Base-by-base conservation (phyloP, 805 yeast genomes). In the Lipomyces sp. region DNA sequence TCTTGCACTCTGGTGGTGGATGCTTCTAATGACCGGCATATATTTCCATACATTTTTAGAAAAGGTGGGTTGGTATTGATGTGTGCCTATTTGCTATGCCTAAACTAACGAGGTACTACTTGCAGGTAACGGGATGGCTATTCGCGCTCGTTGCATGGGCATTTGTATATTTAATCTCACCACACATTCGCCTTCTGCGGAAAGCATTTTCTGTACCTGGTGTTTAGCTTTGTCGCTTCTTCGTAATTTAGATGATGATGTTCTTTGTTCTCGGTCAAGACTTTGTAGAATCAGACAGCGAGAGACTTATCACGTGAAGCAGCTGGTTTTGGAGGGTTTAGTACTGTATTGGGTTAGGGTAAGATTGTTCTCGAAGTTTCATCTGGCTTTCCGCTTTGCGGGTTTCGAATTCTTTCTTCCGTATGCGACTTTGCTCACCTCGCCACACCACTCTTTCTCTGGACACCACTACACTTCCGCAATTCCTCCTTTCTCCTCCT, bases 21-120 rank as follows among this genome's bases (percentile, higher is more conserved):
- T 89, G 93, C 74, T 90, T 36, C 69, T 90, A 29, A 80, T 86
- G 75, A 91, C 98, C 1, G 77, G 85, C 51, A 74, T 85, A 14
- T 84, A 86, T 63, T 91, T 89, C 77, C 98, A 93, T 68, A 81
- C 93, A 0, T 66, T 85, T 24, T 55, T 69, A 3, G 98, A 90
- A 64, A 89, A 88, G 54, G 54, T 60, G 35, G 4, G 48, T 18
- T 22, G 8, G 13, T n/a, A 10, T 8, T 26, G 18, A 16, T 36
- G 3, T 24, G 16, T 33, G 13, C 13, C 23, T 35, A 26, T 26
- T 19, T 10, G 11, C 23, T 6, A 11, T 10, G 39, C 6, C 4
- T 14, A 35, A 5, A 19, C 8, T 14, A 19, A 10, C 6, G 23
- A 5, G 11, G 26, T 26, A 18, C 47, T 14, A 11, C 3, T 23